Percentiles rank a stretch among this genome's conserved stretches.
These are phyloP conservation scores for Pythium plurisporium DNA, from an alignment of 352 stramenopile genomes.

Conservation along the genomic window DNA sequence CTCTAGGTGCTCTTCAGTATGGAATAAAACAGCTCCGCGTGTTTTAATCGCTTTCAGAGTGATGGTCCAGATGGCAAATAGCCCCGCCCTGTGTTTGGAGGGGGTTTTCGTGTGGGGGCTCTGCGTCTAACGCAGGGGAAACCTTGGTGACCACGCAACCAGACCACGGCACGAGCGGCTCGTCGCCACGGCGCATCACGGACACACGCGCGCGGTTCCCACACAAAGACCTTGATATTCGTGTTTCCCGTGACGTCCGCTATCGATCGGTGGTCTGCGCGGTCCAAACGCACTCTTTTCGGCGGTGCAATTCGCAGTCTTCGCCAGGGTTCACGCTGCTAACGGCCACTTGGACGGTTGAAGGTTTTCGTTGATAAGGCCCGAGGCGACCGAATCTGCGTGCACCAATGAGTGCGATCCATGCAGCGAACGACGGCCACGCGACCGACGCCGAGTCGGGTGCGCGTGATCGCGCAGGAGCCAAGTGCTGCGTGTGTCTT, in stretches of 20 bases:
- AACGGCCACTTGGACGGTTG: too few relatives aligned
- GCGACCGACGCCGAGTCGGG: too few relatives aligned
- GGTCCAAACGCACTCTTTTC: background rate
- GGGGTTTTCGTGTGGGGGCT: background rate
- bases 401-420: background rate
- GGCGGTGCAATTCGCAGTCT: background rate
- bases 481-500: conserved; percentile 70
- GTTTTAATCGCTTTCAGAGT: conserved; percentile 5
- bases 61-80: background rate
- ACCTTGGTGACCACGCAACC: conserved; percentile 1
- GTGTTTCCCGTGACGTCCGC: background rate
- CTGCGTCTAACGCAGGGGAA: conserved; percentile 6
- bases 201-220: too few relatives aligned
- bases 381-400: too few relatives aligned
- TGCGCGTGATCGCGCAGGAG: background rate
- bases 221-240: background rate
- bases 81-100: conserved; percentile 4
- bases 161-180: too few relatives aligned
- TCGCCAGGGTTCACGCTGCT: too few relatives aligned
- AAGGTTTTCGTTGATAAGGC: too few relatives aligned
- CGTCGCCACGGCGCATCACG: background rate
- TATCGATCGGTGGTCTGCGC: conserved; percentile 6
- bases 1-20: too few relatives aligned
- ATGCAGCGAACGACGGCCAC: background rate
- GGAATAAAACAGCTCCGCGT: background rate